Conservation (phyloP, 345 rosid species). For the Hypericum androsaemum region DNA sequence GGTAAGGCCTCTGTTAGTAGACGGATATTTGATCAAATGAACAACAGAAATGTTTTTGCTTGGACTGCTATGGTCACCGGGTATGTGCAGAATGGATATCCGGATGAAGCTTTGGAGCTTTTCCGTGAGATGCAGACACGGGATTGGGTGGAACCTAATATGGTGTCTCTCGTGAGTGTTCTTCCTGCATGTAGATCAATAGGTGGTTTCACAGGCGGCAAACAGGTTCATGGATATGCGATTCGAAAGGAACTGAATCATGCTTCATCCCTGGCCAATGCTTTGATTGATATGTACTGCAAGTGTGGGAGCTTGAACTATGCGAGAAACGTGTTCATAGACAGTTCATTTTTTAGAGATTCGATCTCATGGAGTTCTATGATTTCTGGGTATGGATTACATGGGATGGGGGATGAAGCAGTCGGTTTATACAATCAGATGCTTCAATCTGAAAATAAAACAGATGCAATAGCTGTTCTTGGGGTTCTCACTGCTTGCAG, state of each 20-base stretch:
- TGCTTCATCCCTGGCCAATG: conserved; percentile 42
- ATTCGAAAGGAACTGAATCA: conserved; percentile 28
- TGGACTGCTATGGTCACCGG: conserved; percentile 74
- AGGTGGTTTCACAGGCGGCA: conserved; percentile 37
- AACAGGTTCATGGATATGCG: conserved; percentile 55
- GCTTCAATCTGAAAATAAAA: conserved; percentile 38
- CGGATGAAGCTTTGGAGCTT: conserved; percentile 41
- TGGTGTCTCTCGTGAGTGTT: conserved; percentile 46
- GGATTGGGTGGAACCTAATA: conserved; percentile 38
- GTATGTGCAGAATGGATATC: conserved; percentile 29
- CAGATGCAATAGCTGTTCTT: conserved; percentile 42
- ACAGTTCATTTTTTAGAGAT: conserved; percentile 28
- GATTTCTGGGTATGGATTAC: conserved; percentile 58
- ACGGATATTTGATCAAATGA: conserved; percentile 35
- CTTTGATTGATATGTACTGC: conserved; percentile 50
- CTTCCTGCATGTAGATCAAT: conserved; percentile 47
- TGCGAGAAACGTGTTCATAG: conserved; percentile 46
- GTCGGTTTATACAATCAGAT: conserved; percentile 34
- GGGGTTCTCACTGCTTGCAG: conserved; percentile 60
- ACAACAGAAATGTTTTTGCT: conserved; percentile 34
- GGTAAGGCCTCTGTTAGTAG: conserved; percentile 21
- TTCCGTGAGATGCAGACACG: conserved; percentile 42
- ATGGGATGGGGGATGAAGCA: conserved; percentile 65
- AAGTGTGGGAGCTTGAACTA: conserved; percentile 49
- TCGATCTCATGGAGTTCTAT: conserved; percentile 62